Base-by-base conservation (phyloP, 305 asterid genomes). In the Fraxinus angustifolia region DNA sequence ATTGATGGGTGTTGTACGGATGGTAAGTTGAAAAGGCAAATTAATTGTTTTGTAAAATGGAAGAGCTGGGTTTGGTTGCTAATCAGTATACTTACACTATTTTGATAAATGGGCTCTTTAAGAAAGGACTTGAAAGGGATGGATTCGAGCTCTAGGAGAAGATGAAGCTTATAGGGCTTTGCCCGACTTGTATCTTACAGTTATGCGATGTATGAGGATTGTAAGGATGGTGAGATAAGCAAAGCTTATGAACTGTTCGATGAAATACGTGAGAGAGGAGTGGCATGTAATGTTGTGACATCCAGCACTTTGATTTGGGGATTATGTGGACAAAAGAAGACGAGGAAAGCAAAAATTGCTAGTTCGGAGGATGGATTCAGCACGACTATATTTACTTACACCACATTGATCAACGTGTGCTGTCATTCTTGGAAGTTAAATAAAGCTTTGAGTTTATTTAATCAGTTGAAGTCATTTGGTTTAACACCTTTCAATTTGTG, bases 1-100 rank as follows among this genome's bases (percentile, higher is more conserved):
- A 93, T 93, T 3, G 91, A 89, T 83, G 97, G 92, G 30, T 93
- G 93, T 78, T 91, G 87, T 86, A 89, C 84, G 85, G 81, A 80
- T 79, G 92, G 91, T 12, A 90, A 56, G 85, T 86, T 38, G 90
- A 75, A 45, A 87, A 76, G 86, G 94, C 94, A 60, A 90, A 86
- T 80, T 73, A 75, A 70, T 73, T 90, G 87, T 90, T 89, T 56
- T 21, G 19, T 16, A 77, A 73, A 65, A 91, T 90, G 96, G 82
- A 35, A 60, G 87, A 76, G 2, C 33, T 86, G 34, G 96, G 96
- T 28, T 78, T 91, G 79, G 83, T 85, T 42, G 90, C 97, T 6
- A 90, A 93, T 85, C 96, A 91, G 84, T 84, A 85, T 38, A 90
- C 96, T 50, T 88, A 87, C 77, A 88, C 93, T 79, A 92, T 87